Evolutionary conservation across 2,329 filamentous ascomycete genomes (phyloP).

Genomic region (Phyllosticta citribraziliensis): DNA sequence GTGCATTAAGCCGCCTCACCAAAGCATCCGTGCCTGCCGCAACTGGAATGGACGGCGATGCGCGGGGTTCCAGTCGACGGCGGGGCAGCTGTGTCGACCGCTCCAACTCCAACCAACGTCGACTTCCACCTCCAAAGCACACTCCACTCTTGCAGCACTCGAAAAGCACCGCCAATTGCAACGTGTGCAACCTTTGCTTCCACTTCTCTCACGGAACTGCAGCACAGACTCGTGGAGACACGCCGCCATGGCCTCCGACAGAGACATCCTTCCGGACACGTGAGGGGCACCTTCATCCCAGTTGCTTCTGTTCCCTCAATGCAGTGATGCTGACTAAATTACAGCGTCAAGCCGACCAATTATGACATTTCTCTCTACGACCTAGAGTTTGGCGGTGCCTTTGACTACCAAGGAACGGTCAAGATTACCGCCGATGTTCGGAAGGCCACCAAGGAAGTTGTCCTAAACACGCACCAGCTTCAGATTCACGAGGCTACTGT

Average conservation of each 20-base stretch:
- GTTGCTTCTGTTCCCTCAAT: not conserved
- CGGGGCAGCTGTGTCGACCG: slow-evolving; percentile 6
- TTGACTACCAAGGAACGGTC: slow-evolving; percentile 79
- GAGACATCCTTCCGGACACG: slow-evolving; percentile 37
- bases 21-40: not conserved
- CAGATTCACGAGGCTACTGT: slow-evolving; percentile 62
- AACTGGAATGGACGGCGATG: not conserved
- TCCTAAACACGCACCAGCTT: slow-evolving; percentile 78
- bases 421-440: slow-evolving; percentile 67
- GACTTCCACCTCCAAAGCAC: not conserved
- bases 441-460: slow-evolving; percentile 63
- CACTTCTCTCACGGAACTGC: not conserved
- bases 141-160: not conserved
- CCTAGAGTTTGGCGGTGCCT: slow-evolving; percentile 59
- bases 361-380: slow-evolving; percentile 76
- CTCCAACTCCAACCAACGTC: not conserved
- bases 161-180: not conserved
- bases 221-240: slow-evolving; percentile 8
- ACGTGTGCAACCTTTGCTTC: not conserved
- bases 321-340: slow-evolving; percentile 14
- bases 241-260: slow-evolving; percentile 33
- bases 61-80: slow-evolving; percentile 9
- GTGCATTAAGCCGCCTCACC: slow-evolving; percentile 2
- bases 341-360: slow-evolving; percentile 69
- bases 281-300: slow-evolving; percentile 17